Evolutionary conservation across 2,329 filamentous ascomycete genomes (phyloP).

Genomic region (Zarea fungicola): DNA sequence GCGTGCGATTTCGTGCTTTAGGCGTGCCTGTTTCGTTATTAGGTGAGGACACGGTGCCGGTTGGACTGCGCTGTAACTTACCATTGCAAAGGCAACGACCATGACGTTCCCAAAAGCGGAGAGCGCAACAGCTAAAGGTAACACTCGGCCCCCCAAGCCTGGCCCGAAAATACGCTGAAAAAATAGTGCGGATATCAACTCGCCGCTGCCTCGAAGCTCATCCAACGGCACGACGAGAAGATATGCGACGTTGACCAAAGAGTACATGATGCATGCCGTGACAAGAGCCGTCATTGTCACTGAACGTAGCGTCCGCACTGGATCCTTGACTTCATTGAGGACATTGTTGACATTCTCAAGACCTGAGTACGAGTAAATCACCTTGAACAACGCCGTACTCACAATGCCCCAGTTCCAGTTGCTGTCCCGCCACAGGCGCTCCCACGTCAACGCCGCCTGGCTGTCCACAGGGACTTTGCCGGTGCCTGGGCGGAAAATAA

Average conservation of each 20-base stretch:
- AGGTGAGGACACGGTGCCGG: slow-evolving; percentile 5
- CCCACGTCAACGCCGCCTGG: slow-evolving; percentile 34
- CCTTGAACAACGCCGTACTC: slow-evolving; percentile 62
- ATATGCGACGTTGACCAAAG: slow-evolving; percentile 59
- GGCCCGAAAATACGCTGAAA: slow-evolving; percentile 60
- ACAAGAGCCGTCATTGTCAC: slow-evolving; percentile 55
- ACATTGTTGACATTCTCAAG: slow-evolving; percentile 65
- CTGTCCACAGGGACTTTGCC: slow-evolving; percentile 7
- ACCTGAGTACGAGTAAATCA: slow-evolving; percentile 65
- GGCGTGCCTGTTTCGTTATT: slow-evolving; percentile 44
- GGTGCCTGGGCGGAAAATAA: slow-evolving; percentile 37
- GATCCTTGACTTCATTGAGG: slow-evolving; percentile 65
- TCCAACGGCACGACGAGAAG: slow-evolving; percentile 62
- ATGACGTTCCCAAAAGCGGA: slow-evolving; percentile 68
- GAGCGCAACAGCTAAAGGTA: slow-evolving; percentile 61
- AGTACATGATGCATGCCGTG: slow-evolving; percentile 58
- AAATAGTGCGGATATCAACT: slow-evolving; percentile 63
- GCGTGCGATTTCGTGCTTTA: slow-evolving; percentile 68
- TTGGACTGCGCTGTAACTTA: slow-evolving; percentile 28
- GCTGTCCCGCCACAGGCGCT: slow-evolving; percentile 56
- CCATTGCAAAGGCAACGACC: slow-evolving; percentile 64
- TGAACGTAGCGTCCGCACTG: slow-evolving; percentile 58
- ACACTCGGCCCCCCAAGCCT: slow-evolving; percentile 49
- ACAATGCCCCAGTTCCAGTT: slow-evolving; percentile 65
- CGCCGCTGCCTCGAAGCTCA: slow-evolving; percentile 60